These are phyloP conservation scores for Kluyveromyces wickerhamii DNA, from an alignment of 805 yeast genomes.

Conservation along the genomic window DNA sequence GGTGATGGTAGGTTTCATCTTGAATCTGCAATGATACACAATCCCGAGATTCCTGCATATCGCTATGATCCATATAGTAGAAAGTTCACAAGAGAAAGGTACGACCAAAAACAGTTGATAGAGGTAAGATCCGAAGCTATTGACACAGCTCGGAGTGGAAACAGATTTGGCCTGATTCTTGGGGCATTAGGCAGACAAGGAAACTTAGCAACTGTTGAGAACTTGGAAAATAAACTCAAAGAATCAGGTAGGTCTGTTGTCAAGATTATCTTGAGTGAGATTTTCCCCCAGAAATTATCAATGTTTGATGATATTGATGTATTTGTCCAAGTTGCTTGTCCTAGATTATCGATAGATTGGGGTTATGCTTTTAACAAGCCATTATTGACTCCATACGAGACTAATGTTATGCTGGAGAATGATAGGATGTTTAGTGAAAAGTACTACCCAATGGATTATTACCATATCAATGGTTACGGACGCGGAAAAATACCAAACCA, in stretches of 20 bases:
- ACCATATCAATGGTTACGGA: constrained; percentile 84
- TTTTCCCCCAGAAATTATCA: constrained; percentile 85
- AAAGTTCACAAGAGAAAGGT: constrained; percentile 81
- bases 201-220: constrained; percentile 63
- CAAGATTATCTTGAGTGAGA: constrained; percentile 80
- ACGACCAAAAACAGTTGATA: constrained; percentile 79
- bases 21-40: constrained; percentile 95
- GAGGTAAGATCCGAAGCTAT: constrained; percentile 70
- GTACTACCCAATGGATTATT: constrained; percentile 94
- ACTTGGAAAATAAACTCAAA: constrained; percentile 48
- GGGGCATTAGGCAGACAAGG: constrained; percentile 98
- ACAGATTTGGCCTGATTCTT: constrained; percentile 71
- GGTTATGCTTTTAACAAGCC: constrained; percentile 96
- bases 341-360: constrained; percentile 94
- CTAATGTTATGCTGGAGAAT: constrained; percentile 76
- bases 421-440: constrained; percentile 58
- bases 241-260: constrained; percentile 59
- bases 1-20: constrained; percentile 97
- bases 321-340: constrained; percentile 96
- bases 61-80: constrained; percentile 93
- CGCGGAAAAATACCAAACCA: constrained; percentile 64
- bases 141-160: constrained; percentile 45
- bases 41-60: constrained; percentile 85
- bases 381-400: constrained; percentile 88
- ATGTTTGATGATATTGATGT: constrained; percentile 92